Base-by-base conservation (phyloP, 441 rosid species). In the Pelargonium myrrhifolium region DNA sequence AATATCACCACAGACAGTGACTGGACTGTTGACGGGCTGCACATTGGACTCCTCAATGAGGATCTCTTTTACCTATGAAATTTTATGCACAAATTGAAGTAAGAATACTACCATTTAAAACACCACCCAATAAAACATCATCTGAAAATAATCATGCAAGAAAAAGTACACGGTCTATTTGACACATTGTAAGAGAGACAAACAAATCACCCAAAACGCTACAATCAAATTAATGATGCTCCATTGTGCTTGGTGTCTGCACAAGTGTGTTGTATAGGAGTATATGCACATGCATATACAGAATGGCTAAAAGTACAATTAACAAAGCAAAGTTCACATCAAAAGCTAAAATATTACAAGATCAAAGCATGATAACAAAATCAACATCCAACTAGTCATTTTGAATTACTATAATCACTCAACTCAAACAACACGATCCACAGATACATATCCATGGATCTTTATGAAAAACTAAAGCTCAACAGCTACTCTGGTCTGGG, bases 21-120 rank as follows among this genome's bases (percentile, higher is more conserved):
- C 99, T 9, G 97, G 98, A 80, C 99, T 94, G 87, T 94, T 94
- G 40, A 94, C 96, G 58, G 99, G 99, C 74, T 94, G 99, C 67
- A 94, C 98, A 75, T 94, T 94, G 18, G 99, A 94, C 78, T 92
- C 98, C 84, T 94, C 99, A 64, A 92, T 86, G n/a, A 94, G 89
- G 77, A 90, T 89, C 78, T 92, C 99, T 77, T 94, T 94, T 53
- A 92, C 97, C 98, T 94, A 82, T 4, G 70, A 62, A n/a, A 65
- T 24, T 68, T 21, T 1, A 56, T 24, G 60, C 37, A 76, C 49
- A 60, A 15, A 18, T n/a, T 8, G 15, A 21, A 43, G 66, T 28
- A 53, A 65, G 62, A n/a, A 47, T 7, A 8, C 11, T 42, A 53
- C 43, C 24, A 28, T 11, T 43, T 43, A 43, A n/a, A n/a, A 53